phyloP scores from a whole-genome alignment of 2,329 filamentous ascomycete species.

The Cercospora sp. region DNA sequence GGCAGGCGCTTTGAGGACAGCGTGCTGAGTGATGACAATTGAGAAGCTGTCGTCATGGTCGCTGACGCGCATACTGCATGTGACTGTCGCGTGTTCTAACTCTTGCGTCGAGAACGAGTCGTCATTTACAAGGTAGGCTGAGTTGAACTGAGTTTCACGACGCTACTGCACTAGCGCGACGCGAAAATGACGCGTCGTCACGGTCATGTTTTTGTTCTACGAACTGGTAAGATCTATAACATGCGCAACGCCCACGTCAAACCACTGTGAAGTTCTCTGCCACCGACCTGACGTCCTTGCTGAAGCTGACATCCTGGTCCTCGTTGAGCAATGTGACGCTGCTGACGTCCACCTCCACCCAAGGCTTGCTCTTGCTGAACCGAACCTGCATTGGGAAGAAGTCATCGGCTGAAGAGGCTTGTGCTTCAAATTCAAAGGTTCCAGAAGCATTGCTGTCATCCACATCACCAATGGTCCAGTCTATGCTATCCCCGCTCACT shows the following conservation, averaged over 20 bases:
- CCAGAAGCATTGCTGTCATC: conserved; percentile 80
- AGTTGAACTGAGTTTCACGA: not conserved
- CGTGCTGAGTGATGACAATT: not conserved
- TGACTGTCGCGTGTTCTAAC: not conserved
- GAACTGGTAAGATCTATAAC: not conserved
- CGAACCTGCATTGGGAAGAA: conserved; percentile 97
- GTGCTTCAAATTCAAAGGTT: conserved; percentile 92
- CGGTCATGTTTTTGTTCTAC: not conserved
- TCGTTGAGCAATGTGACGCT: conserved; percentile 70
- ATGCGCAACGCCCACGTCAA: conserved; percentile 46
- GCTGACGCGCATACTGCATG: not conserved
- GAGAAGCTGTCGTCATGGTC: not conserved
- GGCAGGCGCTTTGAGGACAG: conserved; percentile 59
- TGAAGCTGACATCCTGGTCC: conserved; percentile 77
- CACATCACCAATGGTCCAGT: conserved; percentile 89
- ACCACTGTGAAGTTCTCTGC: conserved; percentile 77
- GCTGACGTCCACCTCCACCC: conserved; percentile 91
- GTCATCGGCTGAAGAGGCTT: conserved; percentile 82
- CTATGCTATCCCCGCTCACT: conserved; percentile 85
- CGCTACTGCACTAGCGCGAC: conserved; percentile 5
- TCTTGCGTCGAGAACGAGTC: not conserved
- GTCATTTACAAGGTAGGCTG: not conserved
- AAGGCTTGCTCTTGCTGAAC: conserved; percentile 83
- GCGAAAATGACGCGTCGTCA: conserved; percentile 9
- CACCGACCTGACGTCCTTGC: conserved; percentile 75